Base-by-base conservation (phyloP, 129 eudicot genomes). In the Centaurea solstitialis region DNA sequence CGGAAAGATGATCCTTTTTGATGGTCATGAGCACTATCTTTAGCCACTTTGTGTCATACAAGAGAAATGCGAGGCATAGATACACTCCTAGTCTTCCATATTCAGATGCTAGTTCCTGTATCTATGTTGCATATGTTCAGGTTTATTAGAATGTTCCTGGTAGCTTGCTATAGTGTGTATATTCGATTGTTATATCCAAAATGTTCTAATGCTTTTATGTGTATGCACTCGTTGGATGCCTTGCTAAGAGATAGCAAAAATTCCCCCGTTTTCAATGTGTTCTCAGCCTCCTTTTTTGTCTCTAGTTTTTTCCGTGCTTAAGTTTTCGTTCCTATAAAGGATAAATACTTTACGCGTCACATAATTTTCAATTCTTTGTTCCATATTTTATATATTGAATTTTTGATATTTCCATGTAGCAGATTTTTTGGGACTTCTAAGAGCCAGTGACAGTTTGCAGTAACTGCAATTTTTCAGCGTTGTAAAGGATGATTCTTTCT, bases 401-500 rank as follows among this genome's bases (percentile, higher is more conserved):
- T 80, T 43, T n/a, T 21, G 61, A 59, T 68, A 30, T 22, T 69
- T 39, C 1, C 18, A 9, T 81, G 83, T 74, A 83, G 79, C 41
- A 39, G 68, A 43, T 15, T 23, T 76, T 64, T 13, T 6, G 43
- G 41, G 74, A 76, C 40, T 68, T 3, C 50, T 47, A 28, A 78
- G 75, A 68, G 77, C 39, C 45, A 74, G 53, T 35, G 71, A 57
- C 74, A 30, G 39, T 68, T 47, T 74, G 67, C 62, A 71, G 50
- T 35, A 23, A 28, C 77, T 22, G 67, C 33, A n/a, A 11, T 26
- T 74, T 53, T 77, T 38, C 68, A 70, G 79, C 53, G 12, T 71
- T 78, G 72, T 84, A 68, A 83, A 84, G 82, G 62, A 96, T 96
- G 99, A 85, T 96, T 86, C 92, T 96, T 61, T 91, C 99, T 40